Evolutionary conservation across 148 eudicot species (phyloP), one percentile per base, ranked within the genome.

Genomic region (Cornus suecica): DNA sequence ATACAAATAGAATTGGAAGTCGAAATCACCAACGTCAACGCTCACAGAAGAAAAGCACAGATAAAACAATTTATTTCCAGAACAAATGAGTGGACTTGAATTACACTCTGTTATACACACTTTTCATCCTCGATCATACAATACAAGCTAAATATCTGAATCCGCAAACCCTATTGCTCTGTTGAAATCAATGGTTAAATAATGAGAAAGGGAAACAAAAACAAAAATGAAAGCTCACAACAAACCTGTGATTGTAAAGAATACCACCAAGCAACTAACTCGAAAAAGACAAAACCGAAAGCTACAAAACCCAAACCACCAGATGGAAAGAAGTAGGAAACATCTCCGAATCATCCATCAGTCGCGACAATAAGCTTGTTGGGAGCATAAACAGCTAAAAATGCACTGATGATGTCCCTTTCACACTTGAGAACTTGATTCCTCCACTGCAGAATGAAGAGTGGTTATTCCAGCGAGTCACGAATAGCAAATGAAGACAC

Each of bases 301-400:
- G 51, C 75, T 62, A 70, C 37, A 65, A 62, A 80, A 41, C 72
- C 61, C 83, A 62, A 22, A 78, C 65, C 81, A 77, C 74, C 78
- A 71, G 6, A 72, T 16, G 60, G 30, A 69, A 60, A 42, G 78
- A 79, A 73, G 28, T 51, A n/a, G 72, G 70, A 73, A 60, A 60
- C 51, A 58, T 81, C 83, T 77, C 75, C 73, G 42, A 74, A 77
- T 22, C 65, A 81, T 82, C 63, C 77, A 77, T 72, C 79, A 70
- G 79, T 18, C 63, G 63, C 11, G 56, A 82, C 81, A 79, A 65
- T 42, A 80, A 72, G 86, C 88, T 83, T 79, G 80, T 74, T 28
- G 78, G 88, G 91, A 90, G 81, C 91, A 94, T 88, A 79, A 92
- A 89, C 95, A 90, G 97, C 87, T 87, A 83, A 88, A 88, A 88